Conservation (phyloP, 2,329 filamentous ascomycete genomes). For the Paecilomyces variotii region DNA sequence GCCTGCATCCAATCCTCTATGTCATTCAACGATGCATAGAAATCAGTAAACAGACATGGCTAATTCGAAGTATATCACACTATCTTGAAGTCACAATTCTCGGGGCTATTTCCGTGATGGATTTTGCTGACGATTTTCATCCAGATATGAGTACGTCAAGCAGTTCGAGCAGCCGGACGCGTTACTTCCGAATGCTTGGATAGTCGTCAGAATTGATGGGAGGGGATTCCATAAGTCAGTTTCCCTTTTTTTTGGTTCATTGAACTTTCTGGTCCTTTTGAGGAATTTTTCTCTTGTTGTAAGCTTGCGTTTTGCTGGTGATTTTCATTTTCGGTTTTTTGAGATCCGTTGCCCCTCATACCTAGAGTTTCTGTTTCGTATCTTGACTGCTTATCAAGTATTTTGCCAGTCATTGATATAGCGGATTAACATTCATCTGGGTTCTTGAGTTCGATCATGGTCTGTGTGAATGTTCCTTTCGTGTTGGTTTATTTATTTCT, state of each 20-base stretch:
- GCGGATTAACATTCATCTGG: not conserved
- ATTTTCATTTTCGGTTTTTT: not conserved
- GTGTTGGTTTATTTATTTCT: not conserved
- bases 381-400: not conserved
- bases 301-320: not conserved
- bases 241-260: conserved; percentile 2
- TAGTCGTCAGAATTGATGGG: conserved; percentile 89
- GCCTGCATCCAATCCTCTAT: not conserved
- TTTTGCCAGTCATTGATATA: not conserved
- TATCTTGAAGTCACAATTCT: not conserved
- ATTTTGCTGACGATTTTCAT: not conserved
- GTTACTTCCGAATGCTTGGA: conserved; percentile 86
- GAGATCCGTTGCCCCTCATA: not conserved
- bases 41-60: conserved; percentile 19
- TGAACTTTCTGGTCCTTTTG: not conserved
- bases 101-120: not conserved
- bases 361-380: not conserved
- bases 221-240: conserved; percentile 86
- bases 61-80: conserved; percentile 29
- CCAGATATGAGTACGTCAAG: conserved; percentile 88
- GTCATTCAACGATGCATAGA: not conserved
- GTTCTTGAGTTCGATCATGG: not conserved
- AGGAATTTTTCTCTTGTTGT: not conserved
- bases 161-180: conserved; percentile 74
- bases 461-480: not conserved